Base-by-base conservation (phyloP, 768 basidiomycete genomes). In the Tricholoma matsutake region DNA sequence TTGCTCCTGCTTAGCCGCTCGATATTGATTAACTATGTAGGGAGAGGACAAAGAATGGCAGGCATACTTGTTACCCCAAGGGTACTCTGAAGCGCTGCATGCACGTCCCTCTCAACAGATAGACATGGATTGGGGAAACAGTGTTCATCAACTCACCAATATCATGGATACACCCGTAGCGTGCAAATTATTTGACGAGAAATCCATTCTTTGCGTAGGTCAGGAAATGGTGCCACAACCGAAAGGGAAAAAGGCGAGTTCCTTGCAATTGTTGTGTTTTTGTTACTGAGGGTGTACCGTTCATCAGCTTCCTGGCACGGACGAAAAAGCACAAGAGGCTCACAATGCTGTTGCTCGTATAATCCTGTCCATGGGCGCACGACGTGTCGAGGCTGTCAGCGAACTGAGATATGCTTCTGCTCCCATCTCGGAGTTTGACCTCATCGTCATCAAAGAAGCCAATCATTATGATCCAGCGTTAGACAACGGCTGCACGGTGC, bases 331-430 rank as follows among this genome's bases (percentile, higher is more conserved):
- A 14, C 72, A 73, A 68, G 77, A 77, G 61, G 76, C 76, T 8
- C 78, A 75, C 60, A 79, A 78, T 65, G 72, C 73, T 51, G 82
- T 85, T 64, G 84, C 81, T 22, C 84, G 83, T 55, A 89, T 95
- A 62, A 81, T 93, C 35, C 72, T 92, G 45, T 83, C 84, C 31
- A 91, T 95, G 86, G 92, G 93, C 0, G 91, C 94, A 0, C 73
- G 75, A 6, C 77, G 74, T 11, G 87, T 96, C 51, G 89, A 92
- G 71, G 85, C 86, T 2, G 82, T 87, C 29, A 71, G 76, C 7
- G 81, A 85, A n/a, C 31, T 73, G 8, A 77, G 73, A 59, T 71
- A 75, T 62, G 81, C 84, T 3, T 76, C 76, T 1, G 62, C 63
- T 31, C 69, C 73, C 47, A 22, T 77, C 65, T 13, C 60, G 20